Evolutionary conservation across 108 stramenopile species (phyloP), one percentile per base, ranked within the genome.

Genomic region (Craspedostauros australis): DNA sequence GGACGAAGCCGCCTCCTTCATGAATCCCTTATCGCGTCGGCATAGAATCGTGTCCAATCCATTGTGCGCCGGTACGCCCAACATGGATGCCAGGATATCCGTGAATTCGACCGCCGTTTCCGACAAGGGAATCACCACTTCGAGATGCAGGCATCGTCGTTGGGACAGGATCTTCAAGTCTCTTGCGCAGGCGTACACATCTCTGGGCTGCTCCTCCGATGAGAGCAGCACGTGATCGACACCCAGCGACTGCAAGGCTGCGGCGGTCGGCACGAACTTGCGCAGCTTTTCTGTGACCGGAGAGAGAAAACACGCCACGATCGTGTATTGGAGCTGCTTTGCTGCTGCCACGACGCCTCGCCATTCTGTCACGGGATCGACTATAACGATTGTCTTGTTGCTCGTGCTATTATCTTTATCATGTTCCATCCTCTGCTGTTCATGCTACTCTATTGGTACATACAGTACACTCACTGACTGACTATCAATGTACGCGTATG

Each of bases 21-120:
- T 76, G 47, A 76, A 68, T 22, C 66, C 75, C 62, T 76, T 76
- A 31, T 76, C 75, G 43, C 75, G 71, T 20, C 75, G 50, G 11
- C 68, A 50, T 31, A 44, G 48, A 1, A 68, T 71, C 30, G 64
- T 33, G 19, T 68, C 75, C 18, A 76, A 54, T 49, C 68, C 70
- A 59, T 76, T 76, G 21, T 68, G 61, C 11, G 57, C 62, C 8
- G 56, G 58, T 11, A 76, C 29, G 1, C 75, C 75, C 29, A 76
- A 42, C 37, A 76, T 21, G 3, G 75, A 66, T 8, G 61, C 66
- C 9, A 76, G 46, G 48, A 72, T 65, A 49, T 76, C 75, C 14
- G 50, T 46, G 36, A 64, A 70, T 27, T 76, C 75, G 1, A 76
- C 75, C 25, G 50, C 51, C 3, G 65, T 37, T 42, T 76, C 75